Percentiles rank a stretch among this genome's conserved stretches.
Evolutionary conservation across 768 basidiomycete genomes (phyloP).

Genomic region (Sarcomyxa edulis): DNA sequence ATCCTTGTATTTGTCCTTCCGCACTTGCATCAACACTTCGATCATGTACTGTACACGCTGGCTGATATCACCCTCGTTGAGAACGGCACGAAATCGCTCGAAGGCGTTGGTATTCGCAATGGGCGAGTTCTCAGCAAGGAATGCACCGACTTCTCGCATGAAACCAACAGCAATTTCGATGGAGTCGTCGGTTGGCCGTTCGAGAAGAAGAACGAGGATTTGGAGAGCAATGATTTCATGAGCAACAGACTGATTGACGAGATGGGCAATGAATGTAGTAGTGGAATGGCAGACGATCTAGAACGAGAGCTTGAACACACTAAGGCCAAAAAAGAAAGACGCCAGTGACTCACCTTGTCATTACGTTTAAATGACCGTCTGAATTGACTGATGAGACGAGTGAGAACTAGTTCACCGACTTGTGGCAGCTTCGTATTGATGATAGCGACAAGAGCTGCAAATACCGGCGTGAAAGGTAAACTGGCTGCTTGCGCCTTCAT

Average conservation of each 20-base stretch:
- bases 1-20: constrained; percentile 99
- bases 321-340: constrained; percentile 16
- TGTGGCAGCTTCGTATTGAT: constrained; percentile 97
- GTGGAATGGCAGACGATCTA: constrained; percentile 92
- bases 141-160: constrained; percentile 95
- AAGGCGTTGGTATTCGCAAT: constrained; percentile 94
- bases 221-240: constrained; percentile 93
- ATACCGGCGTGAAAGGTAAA: constrained; percentile 96
- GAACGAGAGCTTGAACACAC: constrained; percentile 1
- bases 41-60: constrained; percentile 99
- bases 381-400: constrained; percentile 91
- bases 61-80: constrained; percentile 93
- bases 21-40: constrained; percentile 97
- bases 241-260: constrained; percentile 91
- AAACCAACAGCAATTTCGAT: constrained; percentile 98
- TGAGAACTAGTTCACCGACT: constrained; percentile 88
- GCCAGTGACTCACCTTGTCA: no score
- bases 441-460: constrained; percentile 89
- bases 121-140: constrained; percentile 87
- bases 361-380: constrained; percentile 92
- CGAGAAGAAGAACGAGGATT: constrained; percentile 92
- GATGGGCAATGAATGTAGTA: constrained; percentile 85
- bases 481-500: constrained; percentile 99
- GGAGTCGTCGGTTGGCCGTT: constrained; percentile 93
- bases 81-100: constrained; percentile 93